Evolutionary conservation across 169 alveolate species (phyloP), one percentile per base, ranked within the genome.

Genomic region (Eimeria acervulina): DNA sequence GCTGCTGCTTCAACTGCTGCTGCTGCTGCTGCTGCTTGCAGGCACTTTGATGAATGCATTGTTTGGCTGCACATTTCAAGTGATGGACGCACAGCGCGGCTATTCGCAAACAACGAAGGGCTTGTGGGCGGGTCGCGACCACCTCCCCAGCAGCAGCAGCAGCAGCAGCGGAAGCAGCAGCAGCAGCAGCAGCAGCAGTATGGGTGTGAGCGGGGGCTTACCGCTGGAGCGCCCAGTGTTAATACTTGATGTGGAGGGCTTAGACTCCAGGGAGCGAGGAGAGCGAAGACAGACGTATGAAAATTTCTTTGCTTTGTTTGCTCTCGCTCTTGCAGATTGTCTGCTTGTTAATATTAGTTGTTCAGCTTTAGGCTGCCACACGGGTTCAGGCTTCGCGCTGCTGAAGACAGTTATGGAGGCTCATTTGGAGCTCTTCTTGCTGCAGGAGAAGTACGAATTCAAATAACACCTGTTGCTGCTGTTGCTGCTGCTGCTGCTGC

Each of bases 41-140:
- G 98, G 98, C 84, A 96, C 98, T 61, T 92, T 98, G 66, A 97
- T 98, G 93, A 98, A 98, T 93, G 90, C 96, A 31, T 96, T 98
- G 36, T 98, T 98, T 94, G 98, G 97, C 23, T 96, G 98, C 74
- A 94, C 96, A 40, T 98, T 98, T 92, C 98, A 97, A 78, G 99
- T 98, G 47, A 97, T 98, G 98, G 97, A 98, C 95, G 97, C 98
- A 28, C 95, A 90, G 93, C 88, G 87, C 63, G 99, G 99, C n/a
- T 99, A 98, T 84, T 95, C 98, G 52, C 99, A 98, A 96, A 98
- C 99, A 55, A 98, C 99, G 36, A 97, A 98, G 95, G 99, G 99
- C 28, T 95, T 98, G 42, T 98, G 99, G 99, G 97, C 97, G 42
- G 97, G 98, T 61, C 96, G 97, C 33, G 97, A 96, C 38, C 80